A percentile compares a stretch with the other conserved stretches of the same genome.
phyloP scores from a whole-genome alignment of 176 grass and related monocot genomes.

The Phragmites australis region DNA sequence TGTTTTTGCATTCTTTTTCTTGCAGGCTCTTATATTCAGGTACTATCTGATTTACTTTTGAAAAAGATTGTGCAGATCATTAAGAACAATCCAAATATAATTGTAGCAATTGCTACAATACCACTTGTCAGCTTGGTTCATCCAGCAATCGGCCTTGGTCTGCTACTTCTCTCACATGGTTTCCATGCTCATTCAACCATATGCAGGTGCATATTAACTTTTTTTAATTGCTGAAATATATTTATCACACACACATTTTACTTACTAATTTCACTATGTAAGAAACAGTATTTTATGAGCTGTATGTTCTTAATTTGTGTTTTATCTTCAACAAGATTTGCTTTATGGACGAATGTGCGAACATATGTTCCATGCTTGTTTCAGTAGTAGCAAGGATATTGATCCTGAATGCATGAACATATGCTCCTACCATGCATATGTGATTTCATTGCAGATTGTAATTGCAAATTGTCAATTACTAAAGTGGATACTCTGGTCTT shows the following conservation, averaged over 20 bases:
- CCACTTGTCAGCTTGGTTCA: slow-evolving; percentile 83
- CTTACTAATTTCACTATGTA: background rate
- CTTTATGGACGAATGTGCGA: background rate
- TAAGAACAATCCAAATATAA: slow-evolving; percentile 62
- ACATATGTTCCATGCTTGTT: background rate
- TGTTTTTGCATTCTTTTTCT: slow-evolving; percentile 1
- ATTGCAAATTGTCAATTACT: slow-evolving; percentile 4
- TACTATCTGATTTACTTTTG: slow-evolving; percentile 37
- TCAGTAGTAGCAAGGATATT: background rate
- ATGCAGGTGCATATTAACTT: slow-evolving; percentile 69
- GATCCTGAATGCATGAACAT: background rate
- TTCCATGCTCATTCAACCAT: slow-evolving; percentile 72
- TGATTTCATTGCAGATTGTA: slow-evolving; percentile 9
- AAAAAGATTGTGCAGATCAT: slow-evolving; percentile 89
- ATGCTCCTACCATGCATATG: background rate
- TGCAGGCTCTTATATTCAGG: slow-evolving; percentile 23
- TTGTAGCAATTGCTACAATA: slow-evolving; percentile 72
- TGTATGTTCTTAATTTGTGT: background rate
- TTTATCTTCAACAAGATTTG: slow-evolving; percentile 1
- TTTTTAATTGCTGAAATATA: background rate
- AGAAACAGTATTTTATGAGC: background rate
- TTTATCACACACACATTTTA: background rate
- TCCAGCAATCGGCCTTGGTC: slow-evolving; percentile 79
- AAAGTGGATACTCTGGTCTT: slow-evolving; percentile 35
- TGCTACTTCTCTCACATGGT: slow-evolving; percentile 80